These are phyloP conservation scores for Torrubiella hemipterigena DNA, from an alignment of 2,329 filamentous ascomycete genomes.

Conservation along the genomic window DNA sequence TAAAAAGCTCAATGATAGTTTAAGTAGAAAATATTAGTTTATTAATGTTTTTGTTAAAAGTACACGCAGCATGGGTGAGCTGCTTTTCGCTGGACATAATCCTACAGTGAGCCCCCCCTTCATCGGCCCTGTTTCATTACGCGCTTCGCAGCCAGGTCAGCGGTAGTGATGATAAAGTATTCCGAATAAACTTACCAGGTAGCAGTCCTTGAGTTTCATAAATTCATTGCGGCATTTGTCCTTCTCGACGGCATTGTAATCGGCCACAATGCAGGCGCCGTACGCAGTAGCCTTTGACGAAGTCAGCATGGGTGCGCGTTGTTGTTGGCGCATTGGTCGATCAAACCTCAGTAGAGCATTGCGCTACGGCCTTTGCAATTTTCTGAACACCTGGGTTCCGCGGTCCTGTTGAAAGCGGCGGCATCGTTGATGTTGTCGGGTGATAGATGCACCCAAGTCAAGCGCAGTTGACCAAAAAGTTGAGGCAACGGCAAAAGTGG, in stretches of 20 bases:
- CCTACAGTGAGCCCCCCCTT: too few relatives aligned
- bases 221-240: slow-evolving; percentile 87
- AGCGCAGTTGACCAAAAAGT: too few relatives aligned
- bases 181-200: slow-evolving; percentile 69
- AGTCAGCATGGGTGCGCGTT: not conserved
- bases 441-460: too few relatives aligned
- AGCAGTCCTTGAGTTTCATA: slow-evolving; percentile 74
- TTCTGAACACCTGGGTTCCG: slow-evolving; percentile 47
- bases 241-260: slow-evolving; percentile 83
- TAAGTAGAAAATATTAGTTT: slow-evolving; percentile 4
- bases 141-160: too few relatives aligned
- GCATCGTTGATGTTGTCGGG: too few relatives aligned
- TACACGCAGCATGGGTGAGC: too few relatives aligned
- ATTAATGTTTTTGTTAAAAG: too few relatives aligned
- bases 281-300: slow-evolving; percentile 61
- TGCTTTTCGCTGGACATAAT: too few relatives aligned
- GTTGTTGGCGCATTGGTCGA: slow-evolving; percentile 4
- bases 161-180: too few relatives aligned
- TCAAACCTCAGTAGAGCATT: slow-evolving; percentile 42
- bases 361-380: slow-evolving; percentile 39
- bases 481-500: too few relatives aligned
- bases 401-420: too few relatives aligned
- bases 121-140: too few relatives aligned
- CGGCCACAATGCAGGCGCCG: slow-evolving; percentile 79
- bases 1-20: slow-evolving; percentile 6